Base-by-base conservation (phyloP, 139 green algal genomes). In the Yamagishiella unicocca region DNA sequence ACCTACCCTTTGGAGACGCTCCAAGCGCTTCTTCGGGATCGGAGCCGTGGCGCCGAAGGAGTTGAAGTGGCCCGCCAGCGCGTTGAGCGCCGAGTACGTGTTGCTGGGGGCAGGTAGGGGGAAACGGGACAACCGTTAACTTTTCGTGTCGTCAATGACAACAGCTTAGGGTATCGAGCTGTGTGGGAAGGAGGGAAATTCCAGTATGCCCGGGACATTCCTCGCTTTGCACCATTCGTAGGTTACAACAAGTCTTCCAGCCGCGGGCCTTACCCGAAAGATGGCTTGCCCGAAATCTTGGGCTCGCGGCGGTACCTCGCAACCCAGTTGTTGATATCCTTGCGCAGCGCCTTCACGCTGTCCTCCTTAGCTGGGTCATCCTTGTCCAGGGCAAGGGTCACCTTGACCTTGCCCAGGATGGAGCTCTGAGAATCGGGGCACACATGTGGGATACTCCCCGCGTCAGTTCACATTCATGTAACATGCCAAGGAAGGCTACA, bases 1-100 rank as follows among this genome's bases (percentile, higher is more conserved):
- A 22, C 40, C 50, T n/a, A 95, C 96, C 96, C 98, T 98, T 55
- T 91, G 85, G 55, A 98, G 92, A 72, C 97, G 93, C 38, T 98
- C 96, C 68, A 98, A 72, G 55, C 97, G 93, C 92, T 98, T 99
- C 92, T 97, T 98, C 62, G 97, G 97, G 79, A 99, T 91, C n/a
- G 95, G 96, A 0, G 95, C 85, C 9, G 89, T 92, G 50, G 91
- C 66, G 27, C 97, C 97, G 90, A 98, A 99, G 83, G 89, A 97
- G 94, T 98, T 98, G 92, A 96, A 97, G 91, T 99, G 97, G 29
- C 97, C 97, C 14, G 95, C 93, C 62, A 99, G 78, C 0, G 97
- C 95, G 87, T 98, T 98, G 37, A 98, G 70, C 0, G 94, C 96
- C 10, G 95, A 96, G 94, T 99, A 99, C 31, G 93, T 96, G 88